phyloP scores from a whole-genome alignment of 805 yeast species.

The Vanderwaltozyma tropicalis region DNA sequence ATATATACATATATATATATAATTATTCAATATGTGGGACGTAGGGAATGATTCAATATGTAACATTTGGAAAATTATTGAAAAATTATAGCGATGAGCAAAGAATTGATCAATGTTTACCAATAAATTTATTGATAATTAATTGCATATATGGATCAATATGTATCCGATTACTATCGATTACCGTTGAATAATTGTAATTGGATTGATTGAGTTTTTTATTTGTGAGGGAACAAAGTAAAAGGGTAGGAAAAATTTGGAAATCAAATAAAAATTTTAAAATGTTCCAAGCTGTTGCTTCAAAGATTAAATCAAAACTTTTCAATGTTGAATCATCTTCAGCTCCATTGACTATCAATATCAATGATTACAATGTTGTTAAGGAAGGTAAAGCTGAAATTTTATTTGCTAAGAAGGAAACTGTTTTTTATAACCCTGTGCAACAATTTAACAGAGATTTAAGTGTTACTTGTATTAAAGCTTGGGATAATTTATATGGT shows the following conservation, averaged over 20 bases:
- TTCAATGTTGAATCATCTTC: slow-evolving; percentile 1
- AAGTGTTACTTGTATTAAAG: slow-evolving; percentile 72
- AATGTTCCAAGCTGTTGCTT: slow-evolving; percentile 23
- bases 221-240: too few species aligned
- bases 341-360: slow-evolving; percentile 12
- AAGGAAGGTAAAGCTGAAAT: slow-evolving; percentile 80
- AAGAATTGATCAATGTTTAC: too few species aligned
- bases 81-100: too few species aligned
- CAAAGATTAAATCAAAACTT: slow-evolving; percentile 12
- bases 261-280: not conserved
- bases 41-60: too few species aligned
- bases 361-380: slow-evolving; percentile 32
- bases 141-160: too few species aligned
- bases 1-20: too few species aligned
- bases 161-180: too few species aligned
- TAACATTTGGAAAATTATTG: too few species aligned
- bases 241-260: not conserved
- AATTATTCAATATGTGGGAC: too few species aligned
- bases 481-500: slow-evolving; percentile 64
- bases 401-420: slow-evolving; percentile 68
- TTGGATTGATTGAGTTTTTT: too few species aligned
- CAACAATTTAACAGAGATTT: slow-evolving; percentile 95
- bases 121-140: too few species aligned
- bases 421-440: slow-evolving; percentile 89
- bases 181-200: too few species aligned